Evolutionary conservation across 1,139 yeast species (phyloP).

Genomic region (Hansenula anomala): DNA sequence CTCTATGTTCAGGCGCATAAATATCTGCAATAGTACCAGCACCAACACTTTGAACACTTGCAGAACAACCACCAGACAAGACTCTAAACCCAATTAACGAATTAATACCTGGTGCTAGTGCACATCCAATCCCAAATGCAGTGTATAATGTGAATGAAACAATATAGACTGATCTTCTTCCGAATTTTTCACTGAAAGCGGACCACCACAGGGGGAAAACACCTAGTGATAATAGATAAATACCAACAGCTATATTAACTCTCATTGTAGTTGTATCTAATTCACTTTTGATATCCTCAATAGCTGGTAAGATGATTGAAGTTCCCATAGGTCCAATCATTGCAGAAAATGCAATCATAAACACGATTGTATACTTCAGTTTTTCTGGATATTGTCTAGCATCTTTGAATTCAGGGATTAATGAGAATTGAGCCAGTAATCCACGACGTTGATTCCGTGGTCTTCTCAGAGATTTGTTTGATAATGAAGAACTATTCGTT

Average conservation of each 20-base stretch:
- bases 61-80: conserved; percentile 75
- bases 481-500: conserved; percentile 20
- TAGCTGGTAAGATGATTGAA: conserved; percentile 76
- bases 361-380: conserved; percentile 51
- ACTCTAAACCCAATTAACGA: conserved; percentile 66
- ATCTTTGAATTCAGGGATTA: conserved; percentile 70
- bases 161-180: conserved; percentile 70
- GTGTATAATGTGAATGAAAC: conserved; percentile 59
- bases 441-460: conserved; percentile 38
- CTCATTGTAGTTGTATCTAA: conserved; percentile 52
- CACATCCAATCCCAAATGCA: conserved; percentile 69
- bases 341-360: conserved; percentile 68
- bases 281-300: conserved; percentile 50
- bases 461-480: conserved; percentile 2
- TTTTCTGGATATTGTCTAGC: conserved; percentile 56
- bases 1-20: conserved; percentile 63
- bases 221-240: conserved; percentile 69
- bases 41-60: conserved; percentile 85
- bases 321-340: conserved; percentile 92
- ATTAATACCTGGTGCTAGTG: conserved; percentile 57
- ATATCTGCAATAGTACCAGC: conserved; percentile 85
- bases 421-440: conserved; percentile 41
- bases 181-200: conserved; percentile 66
- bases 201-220: conserved; percentile 91
- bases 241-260: conserved; percentile 78